Evolutionary conservation across 192 early-diverging fungal genomes (phyloP), one percentile per base, ranked within the genome.

Genomic region (Coemansia sp.): DNA sequence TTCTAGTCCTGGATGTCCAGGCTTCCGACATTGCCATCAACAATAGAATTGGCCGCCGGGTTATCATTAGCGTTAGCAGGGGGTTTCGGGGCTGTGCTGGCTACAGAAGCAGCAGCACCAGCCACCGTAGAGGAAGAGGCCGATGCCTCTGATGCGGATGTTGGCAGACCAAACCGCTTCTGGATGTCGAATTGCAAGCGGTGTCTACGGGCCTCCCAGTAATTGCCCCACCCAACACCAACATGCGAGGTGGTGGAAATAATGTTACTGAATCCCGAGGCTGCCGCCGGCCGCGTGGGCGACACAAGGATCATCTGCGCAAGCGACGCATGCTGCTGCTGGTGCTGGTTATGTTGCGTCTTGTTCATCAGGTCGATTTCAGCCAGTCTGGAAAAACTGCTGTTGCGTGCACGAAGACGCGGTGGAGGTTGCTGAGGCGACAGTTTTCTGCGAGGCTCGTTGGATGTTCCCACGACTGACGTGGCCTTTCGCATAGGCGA

Each of bases 141-240:
- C 16, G 19, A 15, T 50, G 48, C n/a, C 19, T 4, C 56, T 56
- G 57, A 12, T 53, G 18, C 12, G 15, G 58, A 11, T 6, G 64
- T 56, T 10, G 75, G 32, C 21, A 79, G n/a, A 0, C 68, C 69
- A 40, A 81, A 54, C 13, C 73, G 63, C n/a, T 61, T 42, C 43
- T 75, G 72, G 13, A 81, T 69, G 47, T 75, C 69, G 56, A 81
- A 75, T 57, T 72, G 65, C 23, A 74, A 23, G 23, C 64, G 67
- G 16, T 80, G 69, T 32, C 69, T 58, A 9, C 73, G 78, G 0
- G 73, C 73, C 59, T 81, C 72, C 78, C 78, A 81, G 57, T 81
- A 81, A 16, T 81, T 75, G 13, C 78, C 78, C 78, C 78, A 81
- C 12, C 78, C 78, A 18, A 81, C 52, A 12, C 78, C 78, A 23